Evolutionary conservation across 108 stramenopile species (phyloP).

Genomic region (Nitzschia sp.): DNA sequence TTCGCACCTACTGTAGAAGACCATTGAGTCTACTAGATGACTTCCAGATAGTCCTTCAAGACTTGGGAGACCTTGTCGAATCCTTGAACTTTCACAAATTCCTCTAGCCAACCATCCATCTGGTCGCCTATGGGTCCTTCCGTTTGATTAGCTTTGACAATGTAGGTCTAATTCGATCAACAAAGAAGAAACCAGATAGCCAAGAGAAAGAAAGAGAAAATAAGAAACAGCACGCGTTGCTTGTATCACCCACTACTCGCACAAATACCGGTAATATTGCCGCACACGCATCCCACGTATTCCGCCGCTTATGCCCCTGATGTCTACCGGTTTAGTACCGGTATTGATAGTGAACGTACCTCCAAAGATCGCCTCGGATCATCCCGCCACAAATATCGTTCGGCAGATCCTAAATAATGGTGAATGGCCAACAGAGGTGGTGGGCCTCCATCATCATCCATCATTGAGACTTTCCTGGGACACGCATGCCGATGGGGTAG

Average conservation of each 20-base stretch:
- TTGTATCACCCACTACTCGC: neutral
- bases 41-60: neutral
- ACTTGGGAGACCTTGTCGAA: slow-evolving; percentile 9
- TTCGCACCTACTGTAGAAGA: too few species aligned
- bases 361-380: slow-evolving; percentile 22
- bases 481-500: slow-evolving; percentile 26
- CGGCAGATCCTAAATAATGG: slow-evolving; percentile 43
- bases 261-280: neutral
- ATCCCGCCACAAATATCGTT: slow-evolving; percentile 26
- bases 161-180: slow-evolving; percentile 3
- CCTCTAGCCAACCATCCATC: slow-evolving; percentile 12
- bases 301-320: too few species aligned
- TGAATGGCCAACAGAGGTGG: slow-evolving; percentile 14
- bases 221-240: too few species aligned
- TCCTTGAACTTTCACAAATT: slow-evolving; percentile 8
- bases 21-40: neutral
- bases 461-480: slow-evolving; percentile 1
- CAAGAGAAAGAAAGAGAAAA: neutral
- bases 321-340: too few species aligned
- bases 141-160: slow-evolving; percentile 16
- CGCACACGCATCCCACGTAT: too few species aligned
- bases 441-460: neutral
- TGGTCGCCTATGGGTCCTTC: slow-evolving; percentile 15
- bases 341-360: neutral
- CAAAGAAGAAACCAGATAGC: neutral